A percentile compares a stretch with the other conserved stretches of the same genome.
phyloP scores from a whole-genome alignment of 169 alveolate species.

The Babesia divergens region DNA sequence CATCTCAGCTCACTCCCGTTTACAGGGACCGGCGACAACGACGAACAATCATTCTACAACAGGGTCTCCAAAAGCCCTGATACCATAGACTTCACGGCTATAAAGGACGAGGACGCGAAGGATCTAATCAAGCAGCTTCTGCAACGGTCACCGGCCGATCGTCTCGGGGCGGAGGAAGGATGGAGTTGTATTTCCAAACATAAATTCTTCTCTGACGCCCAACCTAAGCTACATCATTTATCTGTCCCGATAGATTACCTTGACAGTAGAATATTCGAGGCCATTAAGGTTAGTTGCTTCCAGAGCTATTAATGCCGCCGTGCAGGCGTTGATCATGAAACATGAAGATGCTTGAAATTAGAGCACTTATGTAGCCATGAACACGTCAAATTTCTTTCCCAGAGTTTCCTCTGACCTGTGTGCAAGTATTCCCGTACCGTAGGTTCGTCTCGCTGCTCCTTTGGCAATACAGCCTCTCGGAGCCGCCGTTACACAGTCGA shows the following conservation, averaged over 20 bases:
- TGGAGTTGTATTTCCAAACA: not conserved
- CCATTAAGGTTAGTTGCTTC: slow-evolving; percentile 5
- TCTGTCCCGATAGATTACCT: not conserved
- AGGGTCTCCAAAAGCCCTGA: slow-evolving; percentile 18
- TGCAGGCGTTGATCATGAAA: slow-evolving; percentile 1
- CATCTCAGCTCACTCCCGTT: not conserved
- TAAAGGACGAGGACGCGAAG: not conserved
- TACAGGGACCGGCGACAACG: not conserved
- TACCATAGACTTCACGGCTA: not conserved
- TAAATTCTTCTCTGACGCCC: slow-evolving; percentile 11
- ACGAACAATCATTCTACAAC: slow-evolving; percentile 1
- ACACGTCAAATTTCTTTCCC: slow-evolving; percentile 15
- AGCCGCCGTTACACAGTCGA: slow-evolving; percentile 35
- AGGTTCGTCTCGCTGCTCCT: slow-evolving; percentile 60
- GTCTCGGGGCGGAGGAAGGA: slow-evolving; percentile 19
- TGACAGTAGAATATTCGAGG: slow-evolving; percentile 3
- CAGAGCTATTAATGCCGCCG: not conserved
- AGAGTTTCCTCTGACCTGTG: slow-evolving; percentile 5
- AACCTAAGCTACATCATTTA: not conserved
- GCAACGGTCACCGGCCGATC: not conserved
- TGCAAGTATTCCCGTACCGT: slow-evolving; percentile 53
- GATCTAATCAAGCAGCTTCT: slow-evolving; percentile 14
- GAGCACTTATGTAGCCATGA: not conserved
- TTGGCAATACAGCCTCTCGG: slow-evolving; percentile 48
- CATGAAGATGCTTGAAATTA: not conserved